Evolutionary conservation across 768 basidiomycete species (phyloP).

Genomic region (Obba rivulosa): DNA sequence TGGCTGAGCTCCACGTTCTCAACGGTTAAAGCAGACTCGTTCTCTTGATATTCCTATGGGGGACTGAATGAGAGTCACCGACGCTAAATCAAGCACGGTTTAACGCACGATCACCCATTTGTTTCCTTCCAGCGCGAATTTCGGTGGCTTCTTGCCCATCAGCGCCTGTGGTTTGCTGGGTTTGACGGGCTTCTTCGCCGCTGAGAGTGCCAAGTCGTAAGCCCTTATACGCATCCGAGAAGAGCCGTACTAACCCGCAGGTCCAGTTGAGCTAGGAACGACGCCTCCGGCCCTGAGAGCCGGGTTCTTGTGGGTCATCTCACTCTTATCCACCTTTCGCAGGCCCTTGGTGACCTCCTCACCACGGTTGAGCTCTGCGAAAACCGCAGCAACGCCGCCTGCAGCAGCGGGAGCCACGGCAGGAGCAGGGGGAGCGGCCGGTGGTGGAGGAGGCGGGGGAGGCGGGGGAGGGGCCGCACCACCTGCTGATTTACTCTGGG

Average conservation of each 20-base stretch:
- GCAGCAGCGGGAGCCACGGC: conserved; percentile 27
- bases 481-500: conserved; percentile 28
- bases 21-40: conserved; percentile 64
- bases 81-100: neutral
- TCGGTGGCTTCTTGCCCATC: conserved; percentile 87
- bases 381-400: conserved; percentile 72
- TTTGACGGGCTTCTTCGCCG: conserved; percentile 61
- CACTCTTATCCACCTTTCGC: conserved; percentile 90
- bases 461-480: conserved; percentile 29
- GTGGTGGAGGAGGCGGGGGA: conserved; percentile 12
- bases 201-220: neutral
- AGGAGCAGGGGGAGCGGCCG: conserved; percentile 25
- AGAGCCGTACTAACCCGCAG: conserved; percentile 9
- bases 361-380: conserved; percentile 87
- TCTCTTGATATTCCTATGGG: conserved; percentile 86
- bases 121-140: conserved; percentile 83
- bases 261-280: conserved; percentile 37
- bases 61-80: neutral
- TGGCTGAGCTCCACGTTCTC: conserved; percentile 77
- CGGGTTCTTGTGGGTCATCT: conserved; percentile 99
- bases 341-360: conserved; percentile 86
- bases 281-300: conserved; percentile 54
- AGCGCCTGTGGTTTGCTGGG: conserved; percentile 83
- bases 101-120: conserved; percentile 86
- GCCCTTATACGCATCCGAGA: too few relatives aligned